Evolutionary conservation across 139 green algal species (phyloP), one percentile per base, ranked within the genome.

Genomic region (Edaphochlamys debaryana): DNA sequence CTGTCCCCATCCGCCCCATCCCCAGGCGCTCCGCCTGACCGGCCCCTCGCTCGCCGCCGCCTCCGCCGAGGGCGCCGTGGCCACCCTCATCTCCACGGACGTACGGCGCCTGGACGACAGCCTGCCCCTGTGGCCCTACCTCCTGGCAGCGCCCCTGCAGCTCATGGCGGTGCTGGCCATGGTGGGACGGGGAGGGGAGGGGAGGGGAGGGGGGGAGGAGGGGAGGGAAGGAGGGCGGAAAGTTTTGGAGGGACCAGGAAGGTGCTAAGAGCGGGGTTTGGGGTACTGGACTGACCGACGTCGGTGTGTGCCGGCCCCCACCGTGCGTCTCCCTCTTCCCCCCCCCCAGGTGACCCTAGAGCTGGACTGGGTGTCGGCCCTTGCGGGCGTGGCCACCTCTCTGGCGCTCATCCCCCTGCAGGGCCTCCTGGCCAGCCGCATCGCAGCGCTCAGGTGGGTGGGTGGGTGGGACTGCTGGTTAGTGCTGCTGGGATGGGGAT

Each of bases 31-130:
- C 11, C 45, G 45, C 11, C 45, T 54, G 13, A 54, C 9, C 45
- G 45, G 45, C 45, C 45, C 45, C 9, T 9, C 45, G 9, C 45
- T 54, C 45, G 13, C 11, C 45, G 9, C 45, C 11, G 13, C 17
- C 13, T 62, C 37, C 13, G 17, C 52, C 17, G n/a, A n/a, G n/a
- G 20, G 56, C 2, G 23, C 15, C 1, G 25, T 63, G 4, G 25
- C 19, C 23, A 95, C 94, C 66, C 92, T 42, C 56, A 63, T 63
- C 2, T 9, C 25, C 20, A 29, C 56, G 29, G 64, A 98, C 67
- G 90, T 96, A 58, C 86, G 92, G 11, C 86, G 94, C 22, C 95
- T 96, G 73, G 94, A 97, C 60, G 91, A 95, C 36, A 87, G 84
- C 3, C 67, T 82, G 0, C 84, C 82, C 27, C 95, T 95, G 75